Evolutionary conservation across 2,329 filamentous ascomycete genomes (phyloP).

Genomic region (Beauveria sp.): DNA sequence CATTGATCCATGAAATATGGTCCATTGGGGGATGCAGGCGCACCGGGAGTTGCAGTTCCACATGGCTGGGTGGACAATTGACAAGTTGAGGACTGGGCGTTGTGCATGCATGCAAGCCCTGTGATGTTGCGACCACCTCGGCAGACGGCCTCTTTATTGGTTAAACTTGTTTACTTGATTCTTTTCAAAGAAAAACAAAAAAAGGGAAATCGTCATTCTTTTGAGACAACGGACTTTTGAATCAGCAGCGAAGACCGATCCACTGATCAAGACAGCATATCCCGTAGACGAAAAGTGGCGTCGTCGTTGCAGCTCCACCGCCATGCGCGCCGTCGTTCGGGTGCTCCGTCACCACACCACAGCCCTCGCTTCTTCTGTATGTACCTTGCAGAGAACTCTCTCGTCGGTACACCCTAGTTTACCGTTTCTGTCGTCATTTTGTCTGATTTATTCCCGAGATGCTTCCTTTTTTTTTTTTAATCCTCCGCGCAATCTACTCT

Average conservation of each 20-base stretch:
- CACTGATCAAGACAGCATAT: constrained; percentile 3
- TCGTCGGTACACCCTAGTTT: no score
- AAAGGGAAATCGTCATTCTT: background rate
- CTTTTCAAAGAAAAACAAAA: no score
- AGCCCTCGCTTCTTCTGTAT: background rate
- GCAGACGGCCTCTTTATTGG: no score
- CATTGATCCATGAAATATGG: background rate
- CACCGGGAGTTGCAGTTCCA: background rate
- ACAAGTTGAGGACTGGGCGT: no score
- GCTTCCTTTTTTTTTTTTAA: no score
- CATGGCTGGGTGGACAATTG: background rate
- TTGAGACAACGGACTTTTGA: no score
- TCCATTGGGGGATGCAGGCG: background rate
- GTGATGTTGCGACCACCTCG: no score
- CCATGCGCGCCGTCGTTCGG: background rate
- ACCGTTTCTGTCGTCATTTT: background rate
- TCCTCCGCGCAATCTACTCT: no score
- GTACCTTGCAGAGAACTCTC: background rate
- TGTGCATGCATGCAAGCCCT: no score
- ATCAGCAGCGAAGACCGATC: background rate
- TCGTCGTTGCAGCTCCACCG: background rate
- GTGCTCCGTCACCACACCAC: background rate
- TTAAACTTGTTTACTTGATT: no score
- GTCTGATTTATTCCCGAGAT: background rate
- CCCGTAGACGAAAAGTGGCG: constrained; percentile 2